phyloP scores from a whole-genome alignment of 192 early-diverging fungal genomes.

The Haplosporangium gracile region DNA sequence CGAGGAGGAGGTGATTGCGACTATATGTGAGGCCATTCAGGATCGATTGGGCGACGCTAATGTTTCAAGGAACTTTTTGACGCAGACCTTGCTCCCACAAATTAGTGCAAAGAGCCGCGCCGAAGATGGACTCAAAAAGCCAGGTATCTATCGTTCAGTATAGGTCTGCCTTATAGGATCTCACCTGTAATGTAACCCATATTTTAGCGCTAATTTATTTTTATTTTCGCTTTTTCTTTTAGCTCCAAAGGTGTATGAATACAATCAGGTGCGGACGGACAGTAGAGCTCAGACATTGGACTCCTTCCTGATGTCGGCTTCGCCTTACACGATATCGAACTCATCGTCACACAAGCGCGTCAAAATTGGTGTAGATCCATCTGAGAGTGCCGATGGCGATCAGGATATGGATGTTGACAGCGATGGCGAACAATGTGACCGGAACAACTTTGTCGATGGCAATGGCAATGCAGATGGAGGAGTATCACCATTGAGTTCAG shows the following conservation, averaged over 20 bases:
- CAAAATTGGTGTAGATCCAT: conserved; percentile 16
- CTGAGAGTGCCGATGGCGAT: conserved; percentile 16
- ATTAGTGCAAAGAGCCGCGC: conserved; percentile 10
- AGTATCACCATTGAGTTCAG: not conserved
- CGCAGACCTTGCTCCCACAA: conserved; percentile 67
- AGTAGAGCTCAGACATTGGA: conserved; percentile 85
- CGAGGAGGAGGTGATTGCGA: conserved; percentile 84
- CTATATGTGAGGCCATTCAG: conserved; percentile 78
- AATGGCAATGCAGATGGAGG: not conserved
- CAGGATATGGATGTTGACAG: conserved; percentile 15
- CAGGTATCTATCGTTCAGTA: conserved; percentile 3
- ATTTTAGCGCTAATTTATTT: not conserved
- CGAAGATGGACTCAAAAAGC: conserved; percentile 28
- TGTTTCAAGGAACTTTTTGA: conserved; percentile 79
- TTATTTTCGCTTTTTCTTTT: conserved; percentile 3
- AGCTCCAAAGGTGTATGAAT: conserved; percentile 67
- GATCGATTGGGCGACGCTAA: conserved; percentile 76
- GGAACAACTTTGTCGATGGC: conserved; percentile 4
- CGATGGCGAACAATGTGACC: not conserved
- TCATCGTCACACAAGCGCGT: conserved; percentile 28
- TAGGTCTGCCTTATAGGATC: not conserved
- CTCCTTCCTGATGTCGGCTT: conserved; percentile 59
- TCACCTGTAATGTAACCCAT: not conserved
- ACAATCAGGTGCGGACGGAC: conserved; percentile 91
- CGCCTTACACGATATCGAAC: conserved; percentile 21